Base-by-base conservation (phyloP, 2,329 filamentous ascomycete genomes). In the Ophiosphaerella korrae region DNA sequence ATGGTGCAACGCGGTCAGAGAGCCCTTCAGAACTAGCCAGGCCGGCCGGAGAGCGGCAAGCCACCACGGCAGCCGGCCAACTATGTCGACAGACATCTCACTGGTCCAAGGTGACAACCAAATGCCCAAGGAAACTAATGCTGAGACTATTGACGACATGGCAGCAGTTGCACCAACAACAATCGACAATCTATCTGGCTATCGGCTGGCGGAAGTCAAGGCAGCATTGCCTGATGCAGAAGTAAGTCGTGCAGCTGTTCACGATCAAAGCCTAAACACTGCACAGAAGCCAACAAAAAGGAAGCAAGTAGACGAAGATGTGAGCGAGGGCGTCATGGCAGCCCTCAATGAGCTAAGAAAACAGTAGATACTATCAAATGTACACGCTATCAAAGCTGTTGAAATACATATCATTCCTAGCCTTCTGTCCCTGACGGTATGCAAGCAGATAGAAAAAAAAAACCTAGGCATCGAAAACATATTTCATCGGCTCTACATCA, bases 1-100 rank as follows among this genome's bases (percentile, higher is more conserved):
- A 50, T 97, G 93, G 93, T 88, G 83, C 60, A 83, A 80, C 49
- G 88, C 89, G 8, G 88, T 97, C 1, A 84, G 90, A 52, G 92
- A 96, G 74, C 90, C 91, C 0, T 97, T 97, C 64, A 79, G 90
- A 50, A 85, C 88, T 5, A 85, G 86, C 63, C 88, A 88, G 64
- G 84, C 89, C 2, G 84, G 82, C n/a, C 89, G 77, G 58, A 72
- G 79, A 34, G 77, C 74, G n/a, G 57, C 78, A 12, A 65, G 56
- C 34, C 68, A 67, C n/a, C 71, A 75, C 37, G 67, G 66, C 37
- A 68, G 57, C 18, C 55, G 51, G 35, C 51, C 49, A 35, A 61
- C 55, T 1, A 45, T 68, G 24, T 66, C 68, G 23, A 62, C 59
- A 23, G 63, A 66, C n/a, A 48, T 58, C 6, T 67, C 68, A 14